A percentile compares a stretch with the other conserved stretches of the same genome.
phyloP scores from a whole-genome alignment of 1,139 yeast species.

The Scheffersomyces cryptocercus region DNA sequence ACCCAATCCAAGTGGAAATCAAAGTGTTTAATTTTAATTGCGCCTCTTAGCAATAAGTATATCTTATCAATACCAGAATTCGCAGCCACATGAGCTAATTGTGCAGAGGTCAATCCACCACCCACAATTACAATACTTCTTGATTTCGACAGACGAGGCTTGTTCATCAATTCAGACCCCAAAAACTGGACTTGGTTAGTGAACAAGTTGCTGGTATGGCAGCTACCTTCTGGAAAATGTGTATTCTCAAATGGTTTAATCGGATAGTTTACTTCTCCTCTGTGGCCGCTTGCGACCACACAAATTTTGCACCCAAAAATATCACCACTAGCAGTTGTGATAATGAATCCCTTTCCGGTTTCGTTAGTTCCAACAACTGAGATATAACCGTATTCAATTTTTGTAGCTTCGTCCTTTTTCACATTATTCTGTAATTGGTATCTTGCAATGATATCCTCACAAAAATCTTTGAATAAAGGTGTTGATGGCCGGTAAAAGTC shows the following conservation, averaged over 20 bases:
- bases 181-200: constrained; percentile 24
- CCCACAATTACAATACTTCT: constrained; percentile 43
- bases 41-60: constrained; percentile 38
- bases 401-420: constrained; percentile 34
- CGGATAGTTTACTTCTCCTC: constrained; percentile 40
- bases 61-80: constrained; percentile 31
- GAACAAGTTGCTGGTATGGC: constrained; percentile 48
- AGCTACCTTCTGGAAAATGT: constrained; percentile 30
- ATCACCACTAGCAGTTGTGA: constrained; percentile 28
- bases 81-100: constrained; percentile 43
- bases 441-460: constrained; percentile 34
- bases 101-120: constrained; percentile 53
- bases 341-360: constrained; percentile 30
- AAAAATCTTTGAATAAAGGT: constrained; percentile 39
- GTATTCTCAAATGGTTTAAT: constrained; percentile 24
- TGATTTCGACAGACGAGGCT: constrained; percentile 13
- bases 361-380: constrained; percentile 22
- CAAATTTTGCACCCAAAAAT: constrained; percentile 37
- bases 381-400: constrained; percentile 31
- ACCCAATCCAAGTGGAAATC: constrained; percentile 56
- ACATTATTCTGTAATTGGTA: constrained; percentile 33
- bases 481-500: constrained; percentile 52
- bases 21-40: constrained; percentile 47
- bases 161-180: constrained; percentile 15
- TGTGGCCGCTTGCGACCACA: constrained; percentile 44